Percentiles rank a stretch among this genome's conserved stretches.
Evolutionary conservation across 2,329 filamentous ascomycete species (phyloP).

Genomic region (Fusarium decemcellulare): DNA sequence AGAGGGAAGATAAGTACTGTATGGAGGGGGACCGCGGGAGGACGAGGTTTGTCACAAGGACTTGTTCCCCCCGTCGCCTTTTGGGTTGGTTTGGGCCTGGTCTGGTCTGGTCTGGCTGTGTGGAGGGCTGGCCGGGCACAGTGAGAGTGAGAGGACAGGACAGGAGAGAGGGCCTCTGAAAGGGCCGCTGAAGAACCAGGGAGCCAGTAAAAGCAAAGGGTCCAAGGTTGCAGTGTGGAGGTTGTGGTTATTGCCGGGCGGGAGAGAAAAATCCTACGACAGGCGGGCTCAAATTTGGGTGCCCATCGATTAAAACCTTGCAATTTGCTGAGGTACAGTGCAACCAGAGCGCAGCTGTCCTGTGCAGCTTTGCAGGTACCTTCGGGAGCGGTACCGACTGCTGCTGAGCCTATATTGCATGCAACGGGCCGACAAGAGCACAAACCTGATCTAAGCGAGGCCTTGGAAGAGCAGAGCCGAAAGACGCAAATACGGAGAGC

Average conservation of each 20-base stretch:
- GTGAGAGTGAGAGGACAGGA: constrained; percentile 13
- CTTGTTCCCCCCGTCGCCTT: constrained; percentile 17
- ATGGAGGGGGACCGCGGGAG: constrained; percentile 42
- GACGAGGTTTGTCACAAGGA: constrained; percentile 45
- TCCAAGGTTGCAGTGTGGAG: constrained; percentile 11
- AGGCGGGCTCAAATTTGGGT: neutral
- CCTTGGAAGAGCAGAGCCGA: neutral
- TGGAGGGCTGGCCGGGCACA: constrained; percentile 31
- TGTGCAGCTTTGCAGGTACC: neutral
- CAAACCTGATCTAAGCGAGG: neutral
- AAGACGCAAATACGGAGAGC: neutral
- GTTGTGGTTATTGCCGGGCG: constrained; percentile 6
- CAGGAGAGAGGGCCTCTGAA: constrained; percentile 11
- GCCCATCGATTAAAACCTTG: neutral
- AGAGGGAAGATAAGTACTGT: neutral
- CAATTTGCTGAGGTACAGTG: neutral
- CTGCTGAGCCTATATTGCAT: neutral
- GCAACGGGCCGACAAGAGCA: constrained; percentile 1
- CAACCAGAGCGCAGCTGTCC: neutral
- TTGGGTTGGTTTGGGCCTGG: neutral
- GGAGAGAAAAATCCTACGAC: constrained; percentile 7
- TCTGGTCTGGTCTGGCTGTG: neutral
- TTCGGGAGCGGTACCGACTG: constrained; percentile 1
- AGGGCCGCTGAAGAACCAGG: constrained; percentile 11
- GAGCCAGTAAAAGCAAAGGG: constrained; percentile 26